Base-by-base conservation (phyloP, 192 early-diverging fungal species). In the Neocallimastix lanati region DNA sequence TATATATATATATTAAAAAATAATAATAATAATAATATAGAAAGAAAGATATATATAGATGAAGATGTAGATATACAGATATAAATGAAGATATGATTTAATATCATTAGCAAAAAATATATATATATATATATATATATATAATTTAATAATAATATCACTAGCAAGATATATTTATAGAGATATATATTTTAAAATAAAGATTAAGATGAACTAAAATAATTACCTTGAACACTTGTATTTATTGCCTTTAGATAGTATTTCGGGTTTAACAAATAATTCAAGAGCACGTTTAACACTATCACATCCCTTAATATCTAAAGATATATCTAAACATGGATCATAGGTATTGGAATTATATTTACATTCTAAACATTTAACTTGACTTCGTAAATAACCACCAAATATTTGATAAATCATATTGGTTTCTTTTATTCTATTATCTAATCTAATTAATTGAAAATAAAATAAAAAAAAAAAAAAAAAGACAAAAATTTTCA, bases 371-470 rank as follows among this genome's bases (percentile, higher is more conserved):
- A 87, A 80, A 82, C 95, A 97, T 40, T 85, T 87, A 77, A 97
- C 87, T 79, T 93, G 90, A 77, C 90, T 92, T 79, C 92, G 94
- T 76, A 94, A 80, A 79, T 92, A 92, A 0, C 94, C 94, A 78
- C 93, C 93, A 92, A 96, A 95, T 15, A 95, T 88, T 78, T 91
- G 92, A 83, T 93, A 91, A 16, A 93, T 84, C 25, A 93, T 81
- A 11, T 93, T 91, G 9, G 93, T 91, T 82, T 92, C 91, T 82
- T 94, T 92, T 80, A 92, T 85, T 38, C 88, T 87, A n/a, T 88
- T 83, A 76, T 92, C 90, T 77, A 83, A 50, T 21, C 40, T 50
- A 2, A 2, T 21, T 2, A 21, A 84, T 82, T 88, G n/a, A n/a
- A n/a, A n/a, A n/a, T n/a, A n/a, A n/a, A n/a, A n/a, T n/a, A n/a